Evolutionary conservation across 2,329 filamentous ascomycete genomes (phyloP).

Genomic region (Sclerotinia spermophila): DNA sequence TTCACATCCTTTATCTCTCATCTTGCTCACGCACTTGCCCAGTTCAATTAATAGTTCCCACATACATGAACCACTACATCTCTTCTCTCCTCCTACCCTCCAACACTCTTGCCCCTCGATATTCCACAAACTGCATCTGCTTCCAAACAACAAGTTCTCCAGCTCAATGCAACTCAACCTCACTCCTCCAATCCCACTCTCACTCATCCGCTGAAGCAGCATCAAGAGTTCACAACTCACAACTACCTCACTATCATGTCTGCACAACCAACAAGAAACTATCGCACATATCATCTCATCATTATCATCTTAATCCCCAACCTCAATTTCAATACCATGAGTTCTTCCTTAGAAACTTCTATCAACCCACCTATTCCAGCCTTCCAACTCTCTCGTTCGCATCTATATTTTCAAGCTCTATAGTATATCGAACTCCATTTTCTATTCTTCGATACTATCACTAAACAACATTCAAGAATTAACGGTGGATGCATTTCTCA

Average conservation of each 20-base stretch:
- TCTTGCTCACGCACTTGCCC: background rate
- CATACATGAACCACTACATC: background rate
- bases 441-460: background rate
- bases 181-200: no score
- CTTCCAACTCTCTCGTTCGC: no score
- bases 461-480: background rate
- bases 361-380: no score
- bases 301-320: no score
- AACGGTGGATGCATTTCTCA: rapidly evolving
- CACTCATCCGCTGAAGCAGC: no score
- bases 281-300: no score
- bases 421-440: background rate
- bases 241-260: background rate
- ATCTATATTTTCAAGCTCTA: no score
- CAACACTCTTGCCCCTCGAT: no score
- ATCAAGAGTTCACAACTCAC: background rate
- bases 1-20: background rate
- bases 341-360: no score
- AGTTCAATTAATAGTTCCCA: background rate
- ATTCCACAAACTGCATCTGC: background rate
- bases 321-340: no score
- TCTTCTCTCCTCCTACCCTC: background rate
- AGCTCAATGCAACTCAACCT: background rate
- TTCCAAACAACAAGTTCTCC: background rate
- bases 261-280: no score